Percentiles rank a stretch among this genome's conserved stretches.
Evolutionary conservation across 192 early-diverging fungal genomes (phyloP).

Genomic region (Coemansia sp.): DNA sequence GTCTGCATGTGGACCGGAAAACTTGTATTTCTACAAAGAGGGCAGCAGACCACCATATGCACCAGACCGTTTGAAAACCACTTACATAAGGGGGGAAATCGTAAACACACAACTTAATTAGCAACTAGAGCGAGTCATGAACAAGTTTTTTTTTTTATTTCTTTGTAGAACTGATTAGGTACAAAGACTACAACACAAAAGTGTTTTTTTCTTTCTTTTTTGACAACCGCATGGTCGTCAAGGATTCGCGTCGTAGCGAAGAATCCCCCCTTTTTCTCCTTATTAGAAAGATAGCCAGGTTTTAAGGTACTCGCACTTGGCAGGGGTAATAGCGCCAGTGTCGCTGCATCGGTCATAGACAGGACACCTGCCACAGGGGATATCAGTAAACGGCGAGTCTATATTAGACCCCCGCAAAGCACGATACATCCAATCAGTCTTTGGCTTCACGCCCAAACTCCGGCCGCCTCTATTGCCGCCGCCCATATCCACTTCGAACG

Average conservation of each 20-base stretch:
- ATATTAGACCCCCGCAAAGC: conserved; percentile 59
- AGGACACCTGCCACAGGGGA: conserved; percentile 90
- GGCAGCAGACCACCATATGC: neutral
- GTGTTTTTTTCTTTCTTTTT: no score
- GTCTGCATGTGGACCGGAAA: conserved; percentile 1
- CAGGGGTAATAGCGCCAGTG: conserved; percentile 74
- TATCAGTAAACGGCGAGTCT: conserved; percentile 68
- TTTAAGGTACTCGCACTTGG: conserved; percentile 77
- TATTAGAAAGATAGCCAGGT: conserved; percentile 74
- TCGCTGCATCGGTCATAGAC: conserved; percentile 77
- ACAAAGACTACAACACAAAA: neutral
- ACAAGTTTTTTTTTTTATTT: neutral
- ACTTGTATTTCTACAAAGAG: conserved; percentile 1
- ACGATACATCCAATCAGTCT: conserved; percentile 71
- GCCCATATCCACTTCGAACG: conserved; percentile 58
- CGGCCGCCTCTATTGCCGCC: conserved; percentile 60
- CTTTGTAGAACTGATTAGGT: neutral
- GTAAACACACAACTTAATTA: neutral
- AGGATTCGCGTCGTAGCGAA: neutral
- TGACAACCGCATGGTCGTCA: conserved; percentile 2
- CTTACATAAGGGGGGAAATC: neutral
- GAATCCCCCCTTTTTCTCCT: neutral
- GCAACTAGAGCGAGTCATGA: no score
- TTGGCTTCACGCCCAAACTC: conserved; percentile 57
- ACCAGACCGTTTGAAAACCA: neutral